Evolutionary conservation across 164 flowering plant genomes (phyloP).

Genomic region (Aristolochia fimbriata): DNA sequence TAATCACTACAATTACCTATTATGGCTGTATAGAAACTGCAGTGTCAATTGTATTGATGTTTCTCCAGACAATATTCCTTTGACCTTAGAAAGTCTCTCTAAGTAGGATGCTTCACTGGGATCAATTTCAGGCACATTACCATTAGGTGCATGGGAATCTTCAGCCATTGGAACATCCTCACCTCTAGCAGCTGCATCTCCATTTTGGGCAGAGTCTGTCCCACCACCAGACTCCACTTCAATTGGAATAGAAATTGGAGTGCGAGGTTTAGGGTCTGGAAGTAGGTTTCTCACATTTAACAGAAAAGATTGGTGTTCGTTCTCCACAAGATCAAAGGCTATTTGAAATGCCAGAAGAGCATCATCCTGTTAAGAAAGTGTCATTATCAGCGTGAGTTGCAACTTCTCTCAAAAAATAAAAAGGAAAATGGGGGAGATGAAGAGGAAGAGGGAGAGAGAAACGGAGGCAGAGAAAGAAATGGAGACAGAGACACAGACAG

Average conservation of each 20-base stretch:
- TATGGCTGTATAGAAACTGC: constrained; percentile 81
- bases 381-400: not conserved
- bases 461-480: too few relatives aligned
- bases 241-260: constrained; percentile 19
- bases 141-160: constrained; percentile 31
- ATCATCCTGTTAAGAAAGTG: constrained; percentile 36
- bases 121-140: constrained; percentile 22
- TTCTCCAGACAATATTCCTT: constrained; percentile 81
- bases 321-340: constrained; percentile 93
- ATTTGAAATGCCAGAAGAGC: constrained; percentile 85
- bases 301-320: constrained; percentile 95
- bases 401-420: too few relatives aligned
- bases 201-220: constrained; percentile 31
- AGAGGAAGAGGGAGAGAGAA: not conserved
- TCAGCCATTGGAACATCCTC: constrained; percentile 35
- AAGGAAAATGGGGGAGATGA: not conserved
- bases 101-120: constrained; percentile 46
- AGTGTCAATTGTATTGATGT: constrained; percentile 88
- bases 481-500: too few relatives aligned
- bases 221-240: constrained; percentile 22
- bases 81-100: constrained; percentile 58
- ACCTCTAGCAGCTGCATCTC: constrained; percentile 19
- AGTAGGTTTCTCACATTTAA: constrained; percentile 67
- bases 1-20: constrained; percentile 39
- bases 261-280: constrained; percentile 34